Evolutionary conservation across 768 basidiomycete genomes (phyloP).

Genomic region (Rhizopogon salebrosus): DNA sequence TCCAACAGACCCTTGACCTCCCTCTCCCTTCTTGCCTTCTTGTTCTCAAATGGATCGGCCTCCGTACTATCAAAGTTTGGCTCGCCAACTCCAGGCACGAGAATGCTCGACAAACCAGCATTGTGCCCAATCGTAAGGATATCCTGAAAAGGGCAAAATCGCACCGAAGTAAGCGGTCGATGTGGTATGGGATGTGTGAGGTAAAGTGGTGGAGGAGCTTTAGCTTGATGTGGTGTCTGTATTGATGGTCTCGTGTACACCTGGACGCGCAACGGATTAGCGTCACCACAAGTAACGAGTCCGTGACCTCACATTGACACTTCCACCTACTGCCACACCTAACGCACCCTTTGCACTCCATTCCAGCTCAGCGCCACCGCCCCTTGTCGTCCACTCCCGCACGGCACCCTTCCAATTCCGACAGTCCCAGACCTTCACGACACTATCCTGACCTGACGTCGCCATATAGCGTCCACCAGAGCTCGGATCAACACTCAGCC

Average conservation of each 20-base stretch:
- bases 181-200: constrained; percentile 82
- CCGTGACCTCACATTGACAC: constrained; percentile 62
- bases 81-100: constrained; percentile 91
- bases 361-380: constrained; percentile 62
- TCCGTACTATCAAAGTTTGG: constrained; percentile 92
- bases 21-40: constrained; percentile 74
- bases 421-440: constrained; percentile 95
- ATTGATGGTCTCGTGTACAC: constrained; percentile 70
- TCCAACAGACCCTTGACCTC: constrained; percentile 90
- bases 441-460: constrained; percentile 82
- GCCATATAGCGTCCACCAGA: constrained; percentile 88
- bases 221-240: constrained; percentile 45
- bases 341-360: constrained; percentile 87
- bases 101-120: constrained; percentile 74
- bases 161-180: constrained; percentile 66
- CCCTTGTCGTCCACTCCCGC: constrained; percentile 70
- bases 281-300: not conserved
- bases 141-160: constrained; percentile 91
- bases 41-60: constrained; percentile 92
- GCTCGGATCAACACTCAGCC: constrained; percentile 80
- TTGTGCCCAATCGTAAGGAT: constrained; percentile 75
- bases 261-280: constrained; percentile 31
- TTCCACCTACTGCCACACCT: constrained; percentile 77
- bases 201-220: constrained; percentile 72
- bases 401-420: constrained; percentile 92